Evolutionary conservation across 148 eudicot genomes (phyloP).

Genomic region (Rhododendron ovatum): DNA sequence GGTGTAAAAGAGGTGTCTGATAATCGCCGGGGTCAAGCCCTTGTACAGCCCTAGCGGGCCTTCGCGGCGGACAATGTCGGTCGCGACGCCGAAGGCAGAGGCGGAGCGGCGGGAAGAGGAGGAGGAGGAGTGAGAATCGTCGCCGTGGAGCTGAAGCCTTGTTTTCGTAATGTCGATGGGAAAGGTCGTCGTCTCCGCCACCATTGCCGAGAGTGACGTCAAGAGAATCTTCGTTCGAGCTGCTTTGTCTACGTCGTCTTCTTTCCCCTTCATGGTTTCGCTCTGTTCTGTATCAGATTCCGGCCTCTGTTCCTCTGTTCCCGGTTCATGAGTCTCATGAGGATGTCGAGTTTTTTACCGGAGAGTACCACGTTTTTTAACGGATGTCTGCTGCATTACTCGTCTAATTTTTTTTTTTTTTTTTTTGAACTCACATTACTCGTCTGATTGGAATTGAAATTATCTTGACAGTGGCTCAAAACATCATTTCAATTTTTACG

Average conservation of each 20-base stretch:
- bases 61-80: slow-evolving; percentile 34
- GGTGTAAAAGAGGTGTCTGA: slow-evolving; percentile 68
- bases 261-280: neutral
- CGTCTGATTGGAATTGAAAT: too few species aligned
- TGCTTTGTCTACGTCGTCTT: neutral
- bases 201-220: slow-evolving; percentile 69
- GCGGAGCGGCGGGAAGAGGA: slow-evolving; percentile 7
- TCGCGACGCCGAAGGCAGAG: slow-evolving; percentile 41
- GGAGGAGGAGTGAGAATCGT: slow-evolving; percentile 22
- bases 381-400: too few species aligned
- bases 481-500: too few species aligned
- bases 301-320: neutral
- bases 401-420: too few species aligned
- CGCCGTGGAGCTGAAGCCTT: slow-evolving; percentile 59
- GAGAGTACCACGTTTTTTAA: too few species aligned
- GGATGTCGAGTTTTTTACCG: too few species aligned
- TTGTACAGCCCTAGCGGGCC: slow-evolving; percentile 64
- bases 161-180: slow-evolving; percentile 85
- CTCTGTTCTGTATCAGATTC: neutral
- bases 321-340: neutral
- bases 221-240: slow-evolving; percentile 40
- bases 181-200: slow-evolving; percentile 79
- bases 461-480: too few species aligned
- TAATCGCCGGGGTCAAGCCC: slow-evolving; percentile 66
- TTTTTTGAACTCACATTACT: too few species aligned